Base-by-base conservation (phyloP, 352 stramenopile genomes). In the Blastocystis sp. region DNA sequence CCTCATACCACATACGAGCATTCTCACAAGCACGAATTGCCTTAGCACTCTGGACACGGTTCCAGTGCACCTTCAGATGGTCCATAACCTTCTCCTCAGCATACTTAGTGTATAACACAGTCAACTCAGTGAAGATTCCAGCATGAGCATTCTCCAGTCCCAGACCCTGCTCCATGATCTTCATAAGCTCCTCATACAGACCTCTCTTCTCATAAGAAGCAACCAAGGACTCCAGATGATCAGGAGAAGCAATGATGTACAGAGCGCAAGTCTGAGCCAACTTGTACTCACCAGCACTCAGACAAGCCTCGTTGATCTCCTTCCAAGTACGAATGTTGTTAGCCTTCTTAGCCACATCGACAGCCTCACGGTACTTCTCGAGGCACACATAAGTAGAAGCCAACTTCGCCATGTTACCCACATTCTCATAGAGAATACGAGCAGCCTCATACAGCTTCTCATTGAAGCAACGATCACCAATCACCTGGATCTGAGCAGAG, bases 321-420 rank as follows among this genome's bases (percentile, higher is more conserved):
- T 99, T 99, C 97, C 97, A 99, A 62, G 97, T 99, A 54, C 96
- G 97, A 59, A 99, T 95, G 57, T 93, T 95, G 94, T 99, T 99
- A 1, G 97, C 97, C 93, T 99, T 98, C 0, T 95, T 97, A 1
- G 97, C 97, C 7, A 97, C 96, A 88, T 98, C 95, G 90, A 99
- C 97, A 69, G 97, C 97, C 91, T 99, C 97, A 78, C 97, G 93
- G 93, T 98, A 99, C 92, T 99, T 97, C 78, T 96, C 95, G 22
- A 99, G 93, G 91, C 98, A 95, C 80, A 99, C 96, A 91, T 98
- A 98, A 93, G 97, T 99, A 89, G 99, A 96, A 40, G 97, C 97
- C 64, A 99, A 93, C 93, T 99, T 99, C 40, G 97, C 98, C 92
- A 99, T 99, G 94, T 99, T 99, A 94, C 98, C 98, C 92, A 99